phyloP scores from a whole-genome alignment of 441 rosid genomes.

The Jatropha multifida region DNA sequence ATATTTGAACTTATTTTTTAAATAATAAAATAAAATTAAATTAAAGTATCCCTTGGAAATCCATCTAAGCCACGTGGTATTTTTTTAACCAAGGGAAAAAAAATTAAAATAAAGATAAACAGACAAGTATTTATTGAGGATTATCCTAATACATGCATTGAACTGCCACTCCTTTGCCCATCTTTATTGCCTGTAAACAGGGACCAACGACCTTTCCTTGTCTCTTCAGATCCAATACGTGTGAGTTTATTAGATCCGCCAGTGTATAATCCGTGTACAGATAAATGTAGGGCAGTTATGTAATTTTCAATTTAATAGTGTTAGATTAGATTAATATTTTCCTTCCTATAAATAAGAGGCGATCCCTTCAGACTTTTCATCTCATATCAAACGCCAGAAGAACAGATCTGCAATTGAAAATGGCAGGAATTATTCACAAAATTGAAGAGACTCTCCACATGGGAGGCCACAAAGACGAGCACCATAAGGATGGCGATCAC shows the following conservation, averaged over 20 bases:
- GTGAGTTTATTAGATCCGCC: neutral
- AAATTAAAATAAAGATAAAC: too few relatives aligned
- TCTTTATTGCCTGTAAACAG: neutral
- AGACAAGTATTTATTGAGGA: too few relatives aligned
- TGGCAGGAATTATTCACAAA: constrained; percentile 81
- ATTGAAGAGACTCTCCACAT: constrained; percentile 70
- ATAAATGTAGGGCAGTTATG: neutral
- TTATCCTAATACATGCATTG: too few relatives aligned
- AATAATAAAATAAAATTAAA: too few relatives aligned
- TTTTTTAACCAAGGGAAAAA: too few relatives aligned
- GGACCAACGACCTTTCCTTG: neutral
- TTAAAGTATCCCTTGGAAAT: too few relatives aligned
- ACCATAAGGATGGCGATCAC: constrained; percentile 25
- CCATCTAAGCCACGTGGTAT: too few relatives aligned
- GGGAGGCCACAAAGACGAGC: constrained; percentile 66
- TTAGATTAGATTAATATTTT: neutral
- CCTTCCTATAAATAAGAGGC: constrained; percentile 33
- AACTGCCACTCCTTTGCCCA: neutral
- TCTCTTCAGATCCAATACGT: neutral
- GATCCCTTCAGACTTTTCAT: neutral
- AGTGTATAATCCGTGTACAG: neutral
- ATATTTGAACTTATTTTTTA: too few relatives aligned
- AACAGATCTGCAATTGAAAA: neutral
- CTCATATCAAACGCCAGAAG: constrained; percentile 1
- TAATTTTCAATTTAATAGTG: neutral